Percentiles rank a stretch among this genome's conserved stretches.
Conservation (phyloP, 495 filamentous ascomycete genomes). For the Tuber melanosporum region DNA sequence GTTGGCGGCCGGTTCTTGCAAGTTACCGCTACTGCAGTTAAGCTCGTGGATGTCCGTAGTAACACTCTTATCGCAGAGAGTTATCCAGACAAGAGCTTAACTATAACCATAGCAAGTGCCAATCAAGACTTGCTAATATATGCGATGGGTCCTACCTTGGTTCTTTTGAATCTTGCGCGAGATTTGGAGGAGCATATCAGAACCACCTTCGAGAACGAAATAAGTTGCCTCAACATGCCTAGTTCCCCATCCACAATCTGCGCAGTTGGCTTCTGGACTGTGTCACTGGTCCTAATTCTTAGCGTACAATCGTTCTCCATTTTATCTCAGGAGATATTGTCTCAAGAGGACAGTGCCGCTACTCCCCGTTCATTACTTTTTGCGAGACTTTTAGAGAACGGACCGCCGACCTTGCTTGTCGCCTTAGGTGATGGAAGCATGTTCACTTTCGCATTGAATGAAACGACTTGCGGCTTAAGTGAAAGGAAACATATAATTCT, state of each 20-base stretch:
- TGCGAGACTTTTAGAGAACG: conserved; percentile 59
- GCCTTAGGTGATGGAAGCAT: conserved; percentile 95
- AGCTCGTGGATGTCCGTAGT: conserved; percentile 61
- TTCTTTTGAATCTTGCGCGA: conserved; percentile 58
- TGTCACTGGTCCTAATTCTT: conserved; percentile 65
- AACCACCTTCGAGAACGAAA: conserved; percentile 59
- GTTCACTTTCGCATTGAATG: conserved; percentile 71
- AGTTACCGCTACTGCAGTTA: conserved; percentile 60
- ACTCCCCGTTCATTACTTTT: conserved; percentile 78
- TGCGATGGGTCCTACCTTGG: conserved; percentile 61
- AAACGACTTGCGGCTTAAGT: conserved; percentile 53
- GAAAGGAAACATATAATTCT: conserved; percentile 74
- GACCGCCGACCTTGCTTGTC: conserved; percentile 65
- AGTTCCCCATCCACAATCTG: conserved; percentile 49
- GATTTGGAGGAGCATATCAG: conserved; percentile 52
- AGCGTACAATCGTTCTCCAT: conserved; percentile 57
- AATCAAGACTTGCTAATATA: conserved; percentile 63
- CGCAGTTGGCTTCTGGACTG: conserved; percentile 79
- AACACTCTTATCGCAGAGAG: conserved; percentile 57
- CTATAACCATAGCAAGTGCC: conserved; percentile 72
- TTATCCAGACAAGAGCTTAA: conserved; percentile 55
- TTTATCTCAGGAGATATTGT: conserved; percentile 56
- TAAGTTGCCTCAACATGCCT: conserved; percentile 73
- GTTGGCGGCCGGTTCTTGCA: conserved; percentile 62
- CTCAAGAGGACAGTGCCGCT: conserved; percentile 49